phyloP scores from a whole-genome alignment of 768 basidiomycete genomes.

The Tricholoma hemisulphureum region DNA sequence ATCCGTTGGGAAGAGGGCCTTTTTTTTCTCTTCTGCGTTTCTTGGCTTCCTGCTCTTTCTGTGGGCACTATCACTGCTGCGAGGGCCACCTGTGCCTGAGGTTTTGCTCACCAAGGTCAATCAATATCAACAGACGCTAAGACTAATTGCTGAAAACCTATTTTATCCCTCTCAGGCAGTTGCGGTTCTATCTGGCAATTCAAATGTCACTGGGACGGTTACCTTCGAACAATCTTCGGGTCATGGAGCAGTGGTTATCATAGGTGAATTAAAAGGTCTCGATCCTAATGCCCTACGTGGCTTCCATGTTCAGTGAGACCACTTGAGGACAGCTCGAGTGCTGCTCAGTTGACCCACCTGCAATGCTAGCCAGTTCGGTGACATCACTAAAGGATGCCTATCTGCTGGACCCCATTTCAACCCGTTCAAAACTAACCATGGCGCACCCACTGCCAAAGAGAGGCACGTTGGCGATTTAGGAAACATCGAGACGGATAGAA shows the following conservation, averaged over 20 bases:
- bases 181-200: constrained; percentile 61
- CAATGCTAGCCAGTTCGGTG: constrained; percentile 54
- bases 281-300: constrained; percentile 59
- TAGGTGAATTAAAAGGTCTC: constrained; percentile 61
- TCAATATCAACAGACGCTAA: not conserved
- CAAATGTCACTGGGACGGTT: constrained; percentile 61
- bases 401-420: constrained; percentile 81
- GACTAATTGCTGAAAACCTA: not conserved
- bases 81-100: not conserved
- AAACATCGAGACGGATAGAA: constrained; percentile 62
- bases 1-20: not conserved
- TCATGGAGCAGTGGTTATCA: constrained; percentile 55
- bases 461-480: constrained; percentile 79
- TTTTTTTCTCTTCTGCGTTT: not conserved
- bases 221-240: constrained; percentile 57
- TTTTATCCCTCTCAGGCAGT: constrained; percentile 25
- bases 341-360: too few relatives aligned
- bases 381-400: constrained; percentile 61
- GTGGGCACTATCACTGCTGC: constrained; percentile 10
- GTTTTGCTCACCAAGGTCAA: constrained; percentile 21
- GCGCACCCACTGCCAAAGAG: constrained; percentile 50
- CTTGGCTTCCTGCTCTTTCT: constrained; percentile 8
- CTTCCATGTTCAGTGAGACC: constrained; percentile 83
- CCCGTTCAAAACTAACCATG: constrained; percentile 63
- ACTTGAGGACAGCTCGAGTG: constrained; percentile 29